These are phyloP conservation scores for Colletotrichum plurivorum DNA, from an alignment of 2,329 filamentous ascomycete species.

Conservation along the genomic window DNA sequence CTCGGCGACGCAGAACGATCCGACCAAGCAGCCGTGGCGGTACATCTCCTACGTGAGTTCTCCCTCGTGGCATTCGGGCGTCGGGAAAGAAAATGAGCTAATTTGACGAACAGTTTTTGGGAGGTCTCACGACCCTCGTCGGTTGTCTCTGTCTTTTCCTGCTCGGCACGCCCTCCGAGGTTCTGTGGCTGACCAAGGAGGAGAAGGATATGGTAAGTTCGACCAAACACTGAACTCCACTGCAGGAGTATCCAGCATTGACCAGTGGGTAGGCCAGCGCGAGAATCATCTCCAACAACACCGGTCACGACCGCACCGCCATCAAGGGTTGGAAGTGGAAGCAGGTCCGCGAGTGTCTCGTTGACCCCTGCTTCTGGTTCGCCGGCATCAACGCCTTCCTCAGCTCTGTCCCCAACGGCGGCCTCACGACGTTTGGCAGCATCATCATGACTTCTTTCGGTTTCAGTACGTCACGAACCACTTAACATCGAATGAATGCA, in stretches of 20 bases:
- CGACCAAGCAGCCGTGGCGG: slow-evolving; percentile 52
- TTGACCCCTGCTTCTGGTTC: slow-evolving; percentile 55
- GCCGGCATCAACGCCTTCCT: slow-evolving; percentile 54
- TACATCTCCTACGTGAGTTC: slow-evolving; percentile 54
- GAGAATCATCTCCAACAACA: slow-evolving; percentile 53
- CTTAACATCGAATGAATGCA: rapidly evolving
- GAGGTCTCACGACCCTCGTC: slow-evolving; percentile 50
- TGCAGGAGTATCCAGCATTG: neutral
- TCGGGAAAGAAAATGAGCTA: too few relatives aligned
- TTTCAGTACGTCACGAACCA: slow-evolving; percentile 47
- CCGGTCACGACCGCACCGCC: slow-evolving; percentile 53
- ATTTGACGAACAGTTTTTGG: slow-evolving; percentile 51
- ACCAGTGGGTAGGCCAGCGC: slow-evolving; percentile 43
- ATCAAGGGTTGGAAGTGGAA: slow-evolving; percentile 55
- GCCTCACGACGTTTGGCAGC: slow-evolving; percentile 51
- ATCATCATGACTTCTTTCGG: slow-evolving; percentile 54
- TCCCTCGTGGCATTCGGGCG: too few relatives aligned
- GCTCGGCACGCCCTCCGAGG: slow-evolving; percentile 55
- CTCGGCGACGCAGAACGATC: slow-evolving; percentile 45
- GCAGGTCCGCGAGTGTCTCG: slow-evolving; percentile 52
- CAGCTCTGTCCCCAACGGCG: slow-evolving; percentile 53
- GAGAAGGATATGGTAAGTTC: slow-evolving; percentile 51
- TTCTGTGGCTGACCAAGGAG: slow-evolving; percentile 52
- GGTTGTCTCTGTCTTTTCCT: slow-evolving; percentile 51
- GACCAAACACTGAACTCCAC: neutral